These are phyloP conservation scores for Solanum chiquidenum DNA, from an alignment of 257 asterid species.

Conservation along the genomic window DNA sequence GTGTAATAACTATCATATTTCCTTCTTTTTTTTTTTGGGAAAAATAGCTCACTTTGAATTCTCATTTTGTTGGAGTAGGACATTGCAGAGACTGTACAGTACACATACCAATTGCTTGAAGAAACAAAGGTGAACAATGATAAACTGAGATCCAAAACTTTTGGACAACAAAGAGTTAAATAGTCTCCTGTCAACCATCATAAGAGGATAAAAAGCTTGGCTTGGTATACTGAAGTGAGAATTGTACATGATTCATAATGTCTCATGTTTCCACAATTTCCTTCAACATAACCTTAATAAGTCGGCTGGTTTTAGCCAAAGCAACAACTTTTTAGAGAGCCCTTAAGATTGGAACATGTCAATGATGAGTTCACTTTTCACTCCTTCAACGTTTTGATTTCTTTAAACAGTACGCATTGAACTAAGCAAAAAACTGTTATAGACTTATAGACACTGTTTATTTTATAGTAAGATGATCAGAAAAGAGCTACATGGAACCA, in stretches of 20 bases:
- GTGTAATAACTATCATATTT: not conserved
- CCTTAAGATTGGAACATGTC: not conserved
- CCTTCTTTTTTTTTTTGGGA: not conserved
- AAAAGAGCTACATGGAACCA: not conserved
- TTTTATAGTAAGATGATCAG: not conserved
- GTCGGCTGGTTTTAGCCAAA: not conserved
- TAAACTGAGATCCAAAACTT: not conserved
- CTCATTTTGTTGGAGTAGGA: not conserved
- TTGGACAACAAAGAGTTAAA: not conserved
- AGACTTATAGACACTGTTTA: not conserved
- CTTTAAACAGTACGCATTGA: not conserved
- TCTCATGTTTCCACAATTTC: not conserved
- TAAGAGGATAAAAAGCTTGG: not conserved
- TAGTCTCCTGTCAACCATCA: not conserved
- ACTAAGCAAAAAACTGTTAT: not conserved
- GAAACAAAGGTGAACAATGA: not conserved
- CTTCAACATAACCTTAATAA: not conserved
- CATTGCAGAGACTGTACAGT: not conserved
- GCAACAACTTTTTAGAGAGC: not conserved
- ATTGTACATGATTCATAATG: not conserved
- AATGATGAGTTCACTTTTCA: not conserved
- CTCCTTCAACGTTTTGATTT: not conserved
- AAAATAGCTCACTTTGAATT: not conserved
- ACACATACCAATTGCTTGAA: not conserved
- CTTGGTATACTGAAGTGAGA: not conserved